These are phyloP conservation scores for Simmondsia chinensis DNA, from an alignment of 148 eudicot species.

Conservation along the genomic window DNA sequence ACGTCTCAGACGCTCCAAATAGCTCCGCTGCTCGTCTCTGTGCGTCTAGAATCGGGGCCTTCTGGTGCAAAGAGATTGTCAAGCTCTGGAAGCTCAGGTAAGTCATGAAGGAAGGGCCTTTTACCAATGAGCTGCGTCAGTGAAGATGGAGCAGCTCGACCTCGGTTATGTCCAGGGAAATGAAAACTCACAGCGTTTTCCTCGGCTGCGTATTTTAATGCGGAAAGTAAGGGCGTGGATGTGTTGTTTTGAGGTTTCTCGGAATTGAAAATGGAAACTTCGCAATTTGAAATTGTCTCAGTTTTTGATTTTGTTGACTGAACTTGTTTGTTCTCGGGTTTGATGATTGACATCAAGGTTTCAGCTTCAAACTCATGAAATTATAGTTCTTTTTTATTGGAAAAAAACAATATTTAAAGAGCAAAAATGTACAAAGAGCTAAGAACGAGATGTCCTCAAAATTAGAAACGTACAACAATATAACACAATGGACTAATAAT, in stretches of 20 bases:
- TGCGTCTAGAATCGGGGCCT: slow-evolving; percentile 63
- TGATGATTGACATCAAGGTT: too few species aligned
- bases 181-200: slow-evolving; percentile 67
- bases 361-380: too few species aligned
- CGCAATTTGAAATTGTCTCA: slow-evolving; percentile 2
- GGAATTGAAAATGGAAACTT: background rate
- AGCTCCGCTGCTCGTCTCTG: slow-evolving; percentile 59
- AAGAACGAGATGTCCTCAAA: too few species aligned
- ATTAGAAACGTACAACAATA: too few species aligned
- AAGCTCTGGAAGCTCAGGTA: slow-evolving; percentile 63
- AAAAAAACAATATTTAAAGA: too few species aligned
- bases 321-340: slow-evolving; percentile 10
- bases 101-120: slow-evolving; percentile 48
- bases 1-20: slow-evolving; percentile 77
- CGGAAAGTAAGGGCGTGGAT: slow-evolving; percentile 49
- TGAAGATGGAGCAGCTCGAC: slow-evolving; percentile 64
- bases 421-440: too few species aligned
- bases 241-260: slow-evolving; percentile 4
- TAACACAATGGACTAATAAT: too few species aligned
- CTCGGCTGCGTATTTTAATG: slow-evolving; percentile 49
- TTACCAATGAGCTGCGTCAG: slow-evolving; percentile 47
- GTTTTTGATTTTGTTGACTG: background rate
- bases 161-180: slow-evolving; percentile 86
- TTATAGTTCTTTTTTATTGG: too few species aligned
- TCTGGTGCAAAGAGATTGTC: slow-evolving; percentile 61